A percentile compares a stretch with the other conserved stretches of the same genome.
phyloP scores from a whole-genome alignment of 305 asterid genomes.

The Fraxinus sp. region DNA sequence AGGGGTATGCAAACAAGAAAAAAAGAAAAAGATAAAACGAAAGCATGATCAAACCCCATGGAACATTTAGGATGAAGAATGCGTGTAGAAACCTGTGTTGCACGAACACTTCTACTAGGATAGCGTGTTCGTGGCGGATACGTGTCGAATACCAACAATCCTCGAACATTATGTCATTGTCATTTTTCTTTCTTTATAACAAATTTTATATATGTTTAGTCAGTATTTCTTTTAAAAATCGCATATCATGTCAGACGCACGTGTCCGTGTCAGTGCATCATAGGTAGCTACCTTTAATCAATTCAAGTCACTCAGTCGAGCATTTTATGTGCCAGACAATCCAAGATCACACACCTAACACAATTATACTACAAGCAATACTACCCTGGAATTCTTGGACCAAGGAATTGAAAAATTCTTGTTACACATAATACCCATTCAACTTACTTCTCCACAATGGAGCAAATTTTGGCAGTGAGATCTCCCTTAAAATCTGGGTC shows the following conservation, averaged over 20 bases:
- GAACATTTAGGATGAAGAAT: background rate
- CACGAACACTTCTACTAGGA: background rate
- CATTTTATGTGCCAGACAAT: background rate
- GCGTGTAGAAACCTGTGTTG: background rate
- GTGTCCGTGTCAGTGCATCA: too few relatives aligned
- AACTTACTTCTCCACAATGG: constrained; percentile 97
- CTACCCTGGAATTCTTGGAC: constrained; percentile 6
- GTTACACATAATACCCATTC: constrained; percentile 1
- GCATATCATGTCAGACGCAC: background rate
- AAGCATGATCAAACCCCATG: constrained; percentile 19
- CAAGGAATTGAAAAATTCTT: constrained; percentile 8
- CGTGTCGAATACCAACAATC: background rate
- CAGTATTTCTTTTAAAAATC: background rate
- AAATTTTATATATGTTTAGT: background rate
- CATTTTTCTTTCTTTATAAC: background rate
- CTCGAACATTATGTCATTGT: background rate
- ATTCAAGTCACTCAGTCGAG: background rate
- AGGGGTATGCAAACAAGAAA: constrained; percentile 5
- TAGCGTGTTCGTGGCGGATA: background rate
- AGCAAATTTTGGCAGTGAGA: constrained; percentile 90
- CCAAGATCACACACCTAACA: constrained; percentile 5
- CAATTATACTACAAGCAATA: background rate
- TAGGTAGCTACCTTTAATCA: background rate
- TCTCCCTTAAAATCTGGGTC: constrained; percentile 90
- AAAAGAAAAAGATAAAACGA: background rate